A percentile compares a stretch with the other conserved stretches of the same genome.
Conservation (phyloP, 257 asterid species). For the Penstemon newberryi region DNA sequence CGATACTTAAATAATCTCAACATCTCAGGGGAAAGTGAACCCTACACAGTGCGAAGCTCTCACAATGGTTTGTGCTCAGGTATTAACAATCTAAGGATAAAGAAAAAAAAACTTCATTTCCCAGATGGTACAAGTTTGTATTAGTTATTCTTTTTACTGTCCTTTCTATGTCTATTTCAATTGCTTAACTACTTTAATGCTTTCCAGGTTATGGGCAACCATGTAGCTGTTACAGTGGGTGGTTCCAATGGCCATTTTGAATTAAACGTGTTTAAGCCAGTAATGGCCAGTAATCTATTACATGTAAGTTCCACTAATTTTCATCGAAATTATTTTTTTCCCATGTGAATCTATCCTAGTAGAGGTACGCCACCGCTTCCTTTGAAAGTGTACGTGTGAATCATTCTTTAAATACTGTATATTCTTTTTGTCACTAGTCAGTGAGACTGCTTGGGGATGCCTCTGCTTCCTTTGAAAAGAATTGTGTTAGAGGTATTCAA, state of each 20-base stretch:
- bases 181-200: background rate
- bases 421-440: conserved; percentile 48
- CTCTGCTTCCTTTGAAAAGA: conserved; percentile 92
- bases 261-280: conserved; percentile 90
- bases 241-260: conserved; percentile 97
- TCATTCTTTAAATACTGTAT: conserved; percentile 19
- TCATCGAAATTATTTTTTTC: background rate
- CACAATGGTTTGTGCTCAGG: conserved; percentile 99
- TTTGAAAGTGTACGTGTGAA: background rate
- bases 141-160: conserved; percentile 13
- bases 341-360: background rate
- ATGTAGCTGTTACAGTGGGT: conserved; percentile 86
- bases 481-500: conserved; percentile 89
- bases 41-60: conserved; percentile 98
- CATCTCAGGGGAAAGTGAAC: conserved; percentile 90
- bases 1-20: conserved; percentile 25
- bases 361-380: background rate
- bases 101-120: background rate
- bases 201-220: conserved; percentile 87
- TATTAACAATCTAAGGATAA: conserved; percentile 30
- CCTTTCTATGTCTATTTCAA: conserved; percentile 6
- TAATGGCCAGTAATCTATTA: conserved; percentile 84
- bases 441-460: conserved; percentile 94
- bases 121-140: conserved; percentile 11
- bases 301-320: conserved; percentile 54